Evolutionary conservation across 2,329 filamentous ascomycete species (phyloP).

Genomic region (Lachnellula arida): DNA sequence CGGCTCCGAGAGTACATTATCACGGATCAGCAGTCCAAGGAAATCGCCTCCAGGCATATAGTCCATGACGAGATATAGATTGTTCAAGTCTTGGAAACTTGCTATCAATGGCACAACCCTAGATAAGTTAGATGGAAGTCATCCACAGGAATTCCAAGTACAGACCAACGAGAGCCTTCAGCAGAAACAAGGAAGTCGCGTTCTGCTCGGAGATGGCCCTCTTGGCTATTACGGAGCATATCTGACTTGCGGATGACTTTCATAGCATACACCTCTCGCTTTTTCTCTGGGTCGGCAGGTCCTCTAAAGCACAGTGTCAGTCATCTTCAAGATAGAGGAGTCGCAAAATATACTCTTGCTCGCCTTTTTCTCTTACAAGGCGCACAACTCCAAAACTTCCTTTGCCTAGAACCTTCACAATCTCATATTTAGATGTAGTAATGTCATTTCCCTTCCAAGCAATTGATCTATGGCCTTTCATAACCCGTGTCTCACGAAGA

Average conservation of each 20-base stretch:
- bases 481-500: conserved; percentile 65
- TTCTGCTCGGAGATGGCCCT: conserved; percentile 87
- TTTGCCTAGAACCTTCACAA: conserved; percentile 78
- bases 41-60: conserved; percentile 98
- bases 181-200: conserved; percentile 87
- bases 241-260: conserved; percentile 93
- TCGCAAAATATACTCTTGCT: conserved; percentile 17
- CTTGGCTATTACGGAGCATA: conserved; percentile 87
- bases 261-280: conserved; percentile 79
- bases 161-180: conserved; percentile 75
- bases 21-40: conserved; percentile 76
- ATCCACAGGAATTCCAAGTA: neutral
- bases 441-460: conserved; percentile 39
- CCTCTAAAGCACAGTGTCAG: neutral
- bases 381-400: conserved; percentile 93
- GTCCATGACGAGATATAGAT: conserved; percentile 93
- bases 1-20: conserved; percentile 74
- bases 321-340: neutral
- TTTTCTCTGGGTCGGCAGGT: conserved; percentile 7
- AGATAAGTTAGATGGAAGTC: conserved; percentile 4
- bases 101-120: conserved; percentile 83
- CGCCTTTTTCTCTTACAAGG: conserved; percentile 65
- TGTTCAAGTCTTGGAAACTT: conserved; percentile 81
- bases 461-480: conserved; percentile 55
- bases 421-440: conserved; percentile 65